Evolutionary conservation across 73 alveolate species (phyloP).

Genomic region (Paramecium primaurelia): DNA sequence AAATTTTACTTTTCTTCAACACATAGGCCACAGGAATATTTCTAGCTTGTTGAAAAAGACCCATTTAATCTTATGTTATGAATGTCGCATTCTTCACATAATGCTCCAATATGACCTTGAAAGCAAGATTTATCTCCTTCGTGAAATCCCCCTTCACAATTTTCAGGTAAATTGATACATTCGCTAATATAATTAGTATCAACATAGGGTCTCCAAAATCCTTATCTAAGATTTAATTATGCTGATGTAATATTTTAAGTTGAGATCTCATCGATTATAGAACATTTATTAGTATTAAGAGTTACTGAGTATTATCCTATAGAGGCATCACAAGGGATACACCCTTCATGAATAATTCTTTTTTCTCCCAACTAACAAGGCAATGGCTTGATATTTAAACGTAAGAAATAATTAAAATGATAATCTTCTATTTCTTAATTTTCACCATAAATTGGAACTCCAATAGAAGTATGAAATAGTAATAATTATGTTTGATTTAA

Average conservation of each 20-base stretch:
- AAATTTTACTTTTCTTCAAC: no score
- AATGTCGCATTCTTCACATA: constrained; percentile 58
- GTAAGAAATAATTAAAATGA: neutral
- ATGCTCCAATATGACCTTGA: constrained; percentile 59
- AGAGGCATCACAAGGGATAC: neutral
- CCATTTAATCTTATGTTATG: neutral
- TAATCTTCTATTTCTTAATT: neutral
- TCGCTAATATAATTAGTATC: neutral
- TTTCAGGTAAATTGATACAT: neutral
- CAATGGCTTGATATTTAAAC: neutral
- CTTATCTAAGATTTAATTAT: neutral
- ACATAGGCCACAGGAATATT: constrained; percentile 26
- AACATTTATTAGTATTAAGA: neutral
- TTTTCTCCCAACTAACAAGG: neutral
- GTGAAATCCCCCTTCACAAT: constrained; percentile 43
- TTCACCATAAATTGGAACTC: neutral
- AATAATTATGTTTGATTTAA: neutral
- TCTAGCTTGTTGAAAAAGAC: neutral
- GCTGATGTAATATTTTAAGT: neutral
- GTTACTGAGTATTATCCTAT: neutral
- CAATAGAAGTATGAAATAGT: neutral
- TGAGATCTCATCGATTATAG: neutral
- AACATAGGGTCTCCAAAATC: constrained; percentile 1
- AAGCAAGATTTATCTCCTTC: constrained; percentile 23
- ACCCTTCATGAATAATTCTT: neutral